These are phyloP conservation scores for Lichtheimia ramosa DNA, from an alignment of 371 early-diverging fungal species.

Conservation along the genomic window DNA sequence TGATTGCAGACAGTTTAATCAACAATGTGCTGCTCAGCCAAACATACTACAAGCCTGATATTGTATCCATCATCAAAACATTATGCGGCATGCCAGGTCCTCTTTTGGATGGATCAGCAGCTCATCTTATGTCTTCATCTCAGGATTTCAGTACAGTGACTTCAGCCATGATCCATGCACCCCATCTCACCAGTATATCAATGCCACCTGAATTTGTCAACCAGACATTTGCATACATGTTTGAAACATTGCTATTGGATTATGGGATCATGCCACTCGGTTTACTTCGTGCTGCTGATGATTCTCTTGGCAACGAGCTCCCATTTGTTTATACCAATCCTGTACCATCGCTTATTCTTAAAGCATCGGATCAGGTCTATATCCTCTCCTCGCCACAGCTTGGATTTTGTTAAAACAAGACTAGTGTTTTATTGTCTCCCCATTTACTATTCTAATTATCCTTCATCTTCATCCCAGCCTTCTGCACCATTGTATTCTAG, in stretches of 20 bases:
- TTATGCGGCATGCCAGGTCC: constrained; percentile 54
- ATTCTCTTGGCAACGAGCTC: constrained; percentile 39
- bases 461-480: constrained; percentile 32
- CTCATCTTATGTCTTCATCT: constrained; percentile 22
- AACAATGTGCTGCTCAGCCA: constrained; percentile 51
- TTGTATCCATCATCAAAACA: constrained; percentile 51
- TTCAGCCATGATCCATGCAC: constrained; percentile 14
- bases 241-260: constrained; percentile 35
- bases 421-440: neutral
- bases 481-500: constrained; percentile 45
- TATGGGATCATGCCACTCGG: constrained; percentile 47
- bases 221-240: constrained; percentile 37
- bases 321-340: constrained; percentile 59
- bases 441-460: neutral
- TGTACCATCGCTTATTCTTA: constrained; percentile 40
- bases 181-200: constrained; percentile 37
- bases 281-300: constrained; percentile 43
- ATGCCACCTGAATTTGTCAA: constrained; percentile 39
- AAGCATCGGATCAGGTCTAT: constrained; percentile 27
- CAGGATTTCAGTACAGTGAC: constrained; percentile 21
- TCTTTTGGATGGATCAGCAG: constrained; percentile 19
- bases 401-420: too few relatives aligned
- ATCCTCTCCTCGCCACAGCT: constrained; percentile 12
- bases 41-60: constrained; percentile 52
- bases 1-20: constrained; percentile 43